Conservation (phyloP, 805 yeast species). For the Candida odintsovae region DNA sequence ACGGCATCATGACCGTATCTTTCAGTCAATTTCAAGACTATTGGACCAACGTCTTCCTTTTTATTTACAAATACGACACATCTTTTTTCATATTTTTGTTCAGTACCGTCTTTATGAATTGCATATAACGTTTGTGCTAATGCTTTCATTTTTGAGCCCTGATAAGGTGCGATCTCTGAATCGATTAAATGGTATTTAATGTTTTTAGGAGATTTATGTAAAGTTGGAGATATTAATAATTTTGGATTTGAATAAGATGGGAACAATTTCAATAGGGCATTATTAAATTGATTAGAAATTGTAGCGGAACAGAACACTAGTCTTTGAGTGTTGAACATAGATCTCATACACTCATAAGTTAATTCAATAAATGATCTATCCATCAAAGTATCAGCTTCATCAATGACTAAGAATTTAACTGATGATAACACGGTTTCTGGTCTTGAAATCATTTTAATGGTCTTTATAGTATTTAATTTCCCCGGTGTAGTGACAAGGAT, state of each 20-base stretch:
- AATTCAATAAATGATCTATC: slow-evolving; percentile 71
- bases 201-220: slow-evolving; percentile 79
- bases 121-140: slow-evolving; percentile 86
- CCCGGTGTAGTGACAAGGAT: slow-evolving; percentile 84
- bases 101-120: slow-evolving; percentile 78
- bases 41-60: slow-evolving; percentile 52
- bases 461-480: slow-evolving; percentile 42
- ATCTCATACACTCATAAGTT: slow-evolving; percentile 49
- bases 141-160: slow-evolving; percentile 78
- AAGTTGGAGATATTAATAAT: slow-evolving; percentile 57
- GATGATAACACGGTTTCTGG: slow-evolving; percentile 35
- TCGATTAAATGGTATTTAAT: slow-evolving; percentile 72
- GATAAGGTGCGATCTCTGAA: slow-evolving; percentile 71
- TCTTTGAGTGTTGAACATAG: slow-evolving; percentile 50
- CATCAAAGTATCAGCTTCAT: slow-evolving; percentile 92
- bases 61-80: slow-evolving; percentile 81
- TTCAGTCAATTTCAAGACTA: slow-evolving; percentile 47
- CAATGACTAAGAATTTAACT: slow-evolving; percentile 65
- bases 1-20: slow-evolving; percentile 53
- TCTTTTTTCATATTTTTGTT: slow-evolving; percentile 68
- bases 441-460: slow-evolving; percentile 29
- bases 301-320: slow-evolving; percentile 86
- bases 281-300: slow-evolving; percentile 71
- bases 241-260: slow-evolving; percentile 56
- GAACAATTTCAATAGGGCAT: slow-evolving; percentile 51